Evolutionary conservation across 768 basidiomycete genomes (phyloP), one percentile per base, ranked within the genome.

Genomic region (Gelatoporia subvermispora): DNA sequence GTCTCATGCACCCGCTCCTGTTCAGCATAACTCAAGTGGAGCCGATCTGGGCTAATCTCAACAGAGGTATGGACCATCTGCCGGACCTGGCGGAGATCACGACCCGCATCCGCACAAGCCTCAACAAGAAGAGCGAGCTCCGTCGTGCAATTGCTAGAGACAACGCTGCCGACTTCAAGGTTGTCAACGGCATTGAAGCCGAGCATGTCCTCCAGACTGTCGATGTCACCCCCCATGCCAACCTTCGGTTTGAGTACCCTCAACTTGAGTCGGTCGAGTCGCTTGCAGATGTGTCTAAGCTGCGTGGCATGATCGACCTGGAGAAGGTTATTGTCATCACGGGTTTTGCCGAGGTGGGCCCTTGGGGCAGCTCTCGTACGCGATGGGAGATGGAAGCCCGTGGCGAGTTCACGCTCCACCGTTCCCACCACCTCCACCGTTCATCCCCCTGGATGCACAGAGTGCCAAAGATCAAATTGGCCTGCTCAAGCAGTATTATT

Each of bases 11-110:
- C 63, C 96, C 96, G 38, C 82, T 98, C 5, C 79, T 99, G 45
- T 98, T 98, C 82, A 96, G 95, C 68, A 95, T 99, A 62, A 96
- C 95, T 10, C 96, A 99, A 66, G 94, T 98, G 40, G 95, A 99
- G 65, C 95, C 96, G 8, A 94, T 98, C 64, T 98, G 96, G 96
- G 96, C 95, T 47, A 96, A 98, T 65, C 76, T 97, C 54, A 96
- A 94, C 58, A 94, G 95, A 60, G 95, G 94, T 28, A 97, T 98
- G 93, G 94, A 96, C 71, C 90, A 89, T 52, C 78, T 98, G 8
- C 88, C 93, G 17, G 93, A 97, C 66, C 82, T 99, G 45, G 93
- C 93, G 13, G 93, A 95, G 48, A 81, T 96, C 61, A 93, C 92
- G 1, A 76, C 72, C 24, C 88, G 89, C 60, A 94, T 98, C 63